These are phyloP conservation scores for Tylopilus intermedius DNA, from an alignment of 768 basidiomycete species.

Conservation along the genomic window DNA sequence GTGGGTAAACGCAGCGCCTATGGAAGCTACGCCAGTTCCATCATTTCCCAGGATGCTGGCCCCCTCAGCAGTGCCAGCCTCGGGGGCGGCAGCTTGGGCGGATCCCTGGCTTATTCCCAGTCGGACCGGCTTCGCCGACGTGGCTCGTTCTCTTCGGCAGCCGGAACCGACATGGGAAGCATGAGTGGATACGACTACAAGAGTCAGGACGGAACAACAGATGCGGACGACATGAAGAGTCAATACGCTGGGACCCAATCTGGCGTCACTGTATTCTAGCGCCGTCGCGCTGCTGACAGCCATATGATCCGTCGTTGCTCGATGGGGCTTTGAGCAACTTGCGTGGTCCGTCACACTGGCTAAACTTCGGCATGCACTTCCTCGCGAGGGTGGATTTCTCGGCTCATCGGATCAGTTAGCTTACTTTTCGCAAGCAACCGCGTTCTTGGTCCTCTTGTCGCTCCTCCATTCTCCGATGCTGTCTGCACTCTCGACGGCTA, in stretches of 20 bases:
- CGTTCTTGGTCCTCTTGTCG: constrained; percentile 4
- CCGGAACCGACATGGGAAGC: constrained; percentile 75
- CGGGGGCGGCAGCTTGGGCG: constrained; percentile 43
- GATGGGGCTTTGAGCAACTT: constrained; percentile 13
- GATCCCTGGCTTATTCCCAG: constrained; percentile 79
- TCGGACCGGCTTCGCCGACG: constrained; percentile 82
- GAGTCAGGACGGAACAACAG: constrained; percentile 79
- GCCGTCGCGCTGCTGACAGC: constrained; percentile 2
- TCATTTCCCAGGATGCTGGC: constrained; percentile 87
- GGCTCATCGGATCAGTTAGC: neutral
- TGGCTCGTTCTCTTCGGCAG: constrained; percentile 69
- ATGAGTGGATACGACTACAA: constrained; percentile 78
- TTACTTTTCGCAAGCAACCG: constrained; percentile 14
- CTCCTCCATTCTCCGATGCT: neutral
- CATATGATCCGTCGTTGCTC: constrained; percentile 7
- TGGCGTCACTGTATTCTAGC: constrained; percentile 80
- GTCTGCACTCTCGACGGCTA: constrained; percentile 1
- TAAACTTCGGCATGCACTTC: constrained; percentile 9
- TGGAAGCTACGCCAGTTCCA: constrained; percentile 80
- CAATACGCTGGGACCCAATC: constrained; percentile 84
- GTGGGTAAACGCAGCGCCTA: constrained; percentile 74
- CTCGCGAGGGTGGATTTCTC: constrained; percentile 5
- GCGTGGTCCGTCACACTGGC: constrained; percentile 1
- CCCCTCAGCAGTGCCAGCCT: constrained; percentile 58
- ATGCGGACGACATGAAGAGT: constrained; percentile 83